Base-by-base conservation (phyloP, 2,329 filamentous ascomycete genomes). In the Polychaeton citri region DNA sequence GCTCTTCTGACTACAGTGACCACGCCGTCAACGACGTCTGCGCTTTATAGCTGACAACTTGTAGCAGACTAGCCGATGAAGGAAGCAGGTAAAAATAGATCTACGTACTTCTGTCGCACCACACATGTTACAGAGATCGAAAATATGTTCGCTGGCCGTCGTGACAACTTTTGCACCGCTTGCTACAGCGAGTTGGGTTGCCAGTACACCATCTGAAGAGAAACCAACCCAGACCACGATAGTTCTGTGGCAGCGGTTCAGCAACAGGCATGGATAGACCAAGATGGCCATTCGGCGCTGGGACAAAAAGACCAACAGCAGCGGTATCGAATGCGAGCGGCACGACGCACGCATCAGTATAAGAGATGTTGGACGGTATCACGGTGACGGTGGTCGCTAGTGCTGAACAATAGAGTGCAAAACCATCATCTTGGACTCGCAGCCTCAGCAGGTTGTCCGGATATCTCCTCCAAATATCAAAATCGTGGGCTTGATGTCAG, bases 321-420 rank as follows among this genome's bases (percentile, higher is more conserved):
- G 64, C 62, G 4, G 64, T 66, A 17, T 60, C 59, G 37, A 66
- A 50, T 15, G 60, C 60, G 6, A 66, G 53, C 1, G 64, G 64
- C 2, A 68, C 54, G 16, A 66, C 63, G 18, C 52, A 43, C 17
- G 55, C 64, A 7, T 58, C 40, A 9, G 46, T 54, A 45, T 52
- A 66, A 34, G 56, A 50, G 20, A 64, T 40, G 7, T 45, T 49
- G 28, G 48, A 44, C 0, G 64, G 63, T 33, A 67, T 58, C 24
- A 55, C 55, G 4, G 59, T 46, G 12, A 57, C 53, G 9, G 55
- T 43, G 34, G 49, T 44, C 2, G 51, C 49, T 21, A 45, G 44
- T 21, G 47, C 43, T 6, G 43, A 30, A 8, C 57, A 52, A 48
- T 64, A 58, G 18, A 52, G 43, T 37, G 59, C 55, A 45, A 57